A percentile compares a stretch with the other conserved stretches of the same genome.
phyloP scores from a whole-genome alignment of 108 stramenopile genomes.

The Mediolabrus comicus region DNA sequence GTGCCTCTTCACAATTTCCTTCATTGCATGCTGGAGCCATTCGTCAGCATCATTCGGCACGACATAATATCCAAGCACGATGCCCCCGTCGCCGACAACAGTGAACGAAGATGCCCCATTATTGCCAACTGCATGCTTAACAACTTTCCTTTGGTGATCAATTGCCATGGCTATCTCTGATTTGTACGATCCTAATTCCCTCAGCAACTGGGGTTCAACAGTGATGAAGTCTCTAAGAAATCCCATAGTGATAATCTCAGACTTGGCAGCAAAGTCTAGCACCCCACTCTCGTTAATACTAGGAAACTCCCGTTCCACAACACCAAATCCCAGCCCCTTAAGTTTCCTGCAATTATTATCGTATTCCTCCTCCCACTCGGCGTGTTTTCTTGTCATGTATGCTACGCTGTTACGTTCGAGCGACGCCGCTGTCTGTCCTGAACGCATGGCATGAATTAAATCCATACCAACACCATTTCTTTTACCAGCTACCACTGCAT shows the following conservation, averaged over 20 bases:
- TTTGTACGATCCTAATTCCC: slow-evolving; percentile 5
- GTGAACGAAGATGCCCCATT: neutral
- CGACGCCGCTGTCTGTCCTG: too few species aligned
- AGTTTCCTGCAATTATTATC: too few species aligned
- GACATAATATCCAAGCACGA: slow-evolving; percentile 1
- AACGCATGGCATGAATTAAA: neutral
- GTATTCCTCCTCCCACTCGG: too few species aligned
- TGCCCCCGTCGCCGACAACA: slow-evolving; percentile 5
- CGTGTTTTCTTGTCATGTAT: too few species aligned
- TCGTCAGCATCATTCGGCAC: neutral
- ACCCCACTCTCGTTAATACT: too few species aligned
- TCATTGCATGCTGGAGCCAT: slow-evolving; percentile 2
- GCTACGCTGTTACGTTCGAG: too few species aligned
- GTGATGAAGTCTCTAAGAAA: too few species aligned
- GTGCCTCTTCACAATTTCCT: slow-evolving; percentile 8
- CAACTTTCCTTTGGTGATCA: slow-evolving; percentile 16
- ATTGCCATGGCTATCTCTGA: slow-evolving; percentile 4
- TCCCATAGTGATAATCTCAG: too few species aligned
- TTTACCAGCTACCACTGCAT: neutral
- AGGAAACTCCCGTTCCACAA: too few species aligned
- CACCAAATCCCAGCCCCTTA: too few species aligned
- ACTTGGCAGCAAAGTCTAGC: too few species aligned
- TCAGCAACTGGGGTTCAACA: too few species aligned
- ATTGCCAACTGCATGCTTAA: neutral
- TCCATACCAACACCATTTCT: neutral